Base-by-base conservation (phyloP, 805 yeast species). In the Yueomyces sinensis region DNA sequence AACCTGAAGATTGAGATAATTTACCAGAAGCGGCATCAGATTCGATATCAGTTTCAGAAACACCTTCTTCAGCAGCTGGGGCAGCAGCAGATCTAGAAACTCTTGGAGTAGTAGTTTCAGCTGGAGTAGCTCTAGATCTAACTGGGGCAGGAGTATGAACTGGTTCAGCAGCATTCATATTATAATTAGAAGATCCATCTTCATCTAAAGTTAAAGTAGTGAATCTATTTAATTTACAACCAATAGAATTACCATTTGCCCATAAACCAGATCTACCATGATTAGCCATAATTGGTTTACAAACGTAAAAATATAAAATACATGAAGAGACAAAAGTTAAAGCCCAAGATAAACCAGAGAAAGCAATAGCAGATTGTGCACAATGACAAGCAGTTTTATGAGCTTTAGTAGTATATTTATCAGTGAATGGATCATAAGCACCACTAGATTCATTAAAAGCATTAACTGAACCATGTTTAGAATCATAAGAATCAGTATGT, bases 301-400 rank as follows among this genome's bases (percentile, higher is more conserved):
- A 34, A n/a, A 60, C 56, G 32, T 53, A 52, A 17, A 42, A 34
- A 27, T 44, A 49, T 9, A 59, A 32, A n/a, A 57, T 15, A 14
- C 47, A 23, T 7, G 49, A 27, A 17, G 51, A 40, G 4, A 57
- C 17, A n/a, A 43, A 35, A 30, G 53, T 58, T 30, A 59, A 34
- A 3, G 53, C 32, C 37, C 50, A 54, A 2, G 47, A 33, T 2
- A 58, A 34, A 9, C 55, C 60, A 4, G 56, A 44, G 38, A 58
- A 56, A 2, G 61, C 63, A 34, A 56, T 49, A 4, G 61, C 41
- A 3, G 59, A 51, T 34, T 56, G 48, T 6, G 52, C 43, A 11
- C 57, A 32, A 32, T 42, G 45, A 33, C 63, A 58, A 3, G 56
- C 54, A 9, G 36, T 37, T 16, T 23, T 37, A 5, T 14, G 29